phyloP scores from a whole-genome alignment of 352 stramenopile species.

The Globisporangium takayamanum region DNA sequence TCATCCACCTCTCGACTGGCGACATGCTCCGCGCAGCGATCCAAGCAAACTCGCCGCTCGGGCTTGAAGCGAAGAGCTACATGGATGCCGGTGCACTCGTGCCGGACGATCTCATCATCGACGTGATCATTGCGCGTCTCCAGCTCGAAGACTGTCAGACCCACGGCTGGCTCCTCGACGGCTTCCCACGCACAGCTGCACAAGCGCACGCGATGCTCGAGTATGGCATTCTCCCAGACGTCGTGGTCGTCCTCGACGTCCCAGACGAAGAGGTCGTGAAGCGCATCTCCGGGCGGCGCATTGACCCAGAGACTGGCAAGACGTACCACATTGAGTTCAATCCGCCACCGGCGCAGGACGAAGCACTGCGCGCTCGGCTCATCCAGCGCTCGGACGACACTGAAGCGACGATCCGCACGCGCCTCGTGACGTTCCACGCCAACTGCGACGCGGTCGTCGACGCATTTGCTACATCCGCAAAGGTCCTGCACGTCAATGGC shows the following conservation, averaged over 20 bases:
- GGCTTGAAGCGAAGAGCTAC: slow-evolving; percentile 28
- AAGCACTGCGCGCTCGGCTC: slow-evolving; percentile 52
- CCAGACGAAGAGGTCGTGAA: slow-evolving; percentile 94
- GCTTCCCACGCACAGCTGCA: slow-evolving; percentile 83
- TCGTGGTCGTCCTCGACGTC: slow-evolving; percentile 91
- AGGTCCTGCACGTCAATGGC: slow-evolving; percentile 36
- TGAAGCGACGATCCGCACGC: slow-evolving; percentile 87
- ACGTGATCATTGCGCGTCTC: slow-evolving; percentile 65
- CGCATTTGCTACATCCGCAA: slow-evolving; percentile 24
- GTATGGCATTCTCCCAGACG: slow-evolving; percentile 82
- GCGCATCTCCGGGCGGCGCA: slow-evolving; percentile 92
- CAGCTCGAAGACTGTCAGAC: slow-evolving; percentile 68
- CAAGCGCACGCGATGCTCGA: slow-evolving; percentile 82
- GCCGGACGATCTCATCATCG: slow-evolving; percentile 40
- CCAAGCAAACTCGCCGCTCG: slow-evolving; percentile 28
- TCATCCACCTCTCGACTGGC: slow-evolving; percentile 88
- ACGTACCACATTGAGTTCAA: slow-evolving; percentile 97
- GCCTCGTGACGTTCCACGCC: slow-evolving; percentile 84
- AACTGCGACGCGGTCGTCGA: slow-evolving; percentile 52
- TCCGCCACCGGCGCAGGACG: slow-evolving; percentile 75
- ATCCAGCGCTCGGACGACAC: slow-evolving; percentile 92
- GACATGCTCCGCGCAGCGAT: slow-evolving; percentile 89
- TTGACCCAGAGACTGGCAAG: slow-evolving; percentile 91
- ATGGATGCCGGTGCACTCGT: slow-evolving; percentile 46
- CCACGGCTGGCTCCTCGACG: slow-evolving; percentile 89